Evolutionary conservation across 2,329 filamentous ascomycete genomes (phyloP).

Genomic region (Colletotrichum kahawae): DNA sequence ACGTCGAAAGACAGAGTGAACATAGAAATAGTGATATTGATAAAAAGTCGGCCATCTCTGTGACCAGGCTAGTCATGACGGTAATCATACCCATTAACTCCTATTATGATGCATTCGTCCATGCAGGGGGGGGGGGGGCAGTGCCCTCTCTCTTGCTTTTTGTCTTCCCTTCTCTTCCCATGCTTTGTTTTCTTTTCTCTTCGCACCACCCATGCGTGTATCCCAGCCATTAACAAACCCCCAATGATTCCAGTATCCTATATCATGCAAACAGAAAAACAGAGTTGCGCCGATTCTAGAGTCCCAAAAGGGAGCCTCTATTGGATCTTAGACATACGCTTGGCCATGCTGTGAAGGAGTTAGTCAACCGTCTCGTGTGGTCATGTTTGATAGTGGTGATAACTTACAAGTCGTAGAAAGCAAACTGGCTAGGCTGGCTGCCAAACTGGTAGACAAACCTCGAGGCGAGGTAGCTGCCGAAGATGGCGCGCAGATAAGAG

Average conservation of each 20-base stretch:
- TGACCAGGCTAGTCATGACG: conserved; percentile 4
- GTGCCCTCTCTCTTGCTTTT: not conserved
- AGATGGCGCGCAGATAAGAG: conserved; percentile 91
- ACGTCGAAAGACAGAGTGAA: not conserved
- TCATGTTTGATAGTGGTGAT: not conserved
- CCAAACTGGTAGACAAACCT: conserved; percentile 97
- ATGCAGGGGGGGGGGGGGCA: not conserved
- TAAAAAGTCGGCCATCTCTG: not conserved
- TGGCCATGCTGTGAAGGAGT: conserved; percentile 63
- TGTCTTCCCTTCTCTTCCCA: not conserved
- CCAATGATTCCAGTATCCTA: not conserved
- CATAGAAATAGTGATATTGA: not conserved
- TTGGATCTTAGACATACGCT: conserved; percentile 59
- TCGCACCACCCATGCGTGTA: conserved; percentile 6
- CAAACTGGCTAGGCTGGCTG: conserved; percentile 91
- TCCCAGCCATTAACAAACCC: not conserved
- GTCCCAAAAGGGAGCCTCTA: not conserved
- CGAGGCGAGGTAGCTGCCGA: conserved; percentile 92
- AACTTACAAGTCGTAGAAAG: conserved; percentile 97
- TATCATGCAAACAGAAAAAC: not conserved
- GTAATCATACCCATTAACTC: conserved; percentile 12
- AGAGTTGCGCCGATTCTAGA: not conserved
- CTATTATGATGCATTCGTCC: conserved; percentile 11
- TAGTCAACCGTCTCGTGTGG: not conserved
- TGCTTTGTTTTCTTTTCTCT: not conserved